Base-by-base conservation (phyloP, 192 early-diverging fungal species). In the Podila minutissima region DNA sequence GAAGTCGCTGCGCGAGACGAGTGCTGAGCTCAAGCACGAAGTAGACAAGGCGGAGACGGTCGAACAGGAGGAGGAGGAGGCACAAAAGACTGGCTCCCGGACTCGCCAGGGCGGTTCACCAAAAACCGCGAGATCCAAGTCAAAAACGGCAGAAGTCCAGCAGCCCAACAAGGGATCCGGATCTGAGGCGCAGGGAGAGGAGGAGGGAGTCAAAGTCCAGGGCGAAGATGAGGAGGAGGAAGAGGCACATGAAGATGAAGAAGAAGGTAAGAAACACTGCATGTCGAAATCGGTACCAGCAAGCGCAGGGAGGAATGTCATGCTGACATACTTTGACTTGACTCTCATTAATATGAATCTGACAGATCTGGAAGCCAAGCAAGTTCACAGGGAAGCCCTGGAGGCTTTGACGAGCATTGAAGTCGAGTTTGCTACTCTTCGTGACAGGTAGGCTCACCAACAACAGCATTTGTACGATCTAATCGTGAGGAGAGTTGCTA, bases 331-430 rank as follows among this genome's bases (percentile, higher is more conserved):
- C 12, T 41, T 17, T 15, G 41, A 41, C 8, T 41, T 12, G 9
- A 46, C 41, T 46, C 15, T 46, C 3, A 12, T 46, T 46, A 20
- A 28, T 53, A 12, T 64, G 2, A 59, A 46, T 0, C 41, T 10
- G 41, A 46, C 82, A 72, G 88, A 88, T 71, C 46, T 61, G n/a
- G 84, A 89, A 37, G 78, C 77, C 64, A 83, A 88, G 66, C 71
- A 73, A 32, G 49, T 70, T 29, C 88, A 87, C 69, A 84, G 83
- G 66, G 87, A 86, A 53, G 88, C 88, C 17, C 59, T 88, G 59
- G 73, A 87, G 4, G 85, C 87, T 3, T 69, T 89, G 50, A 88
- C 85, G 7, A 83, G 82, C 66, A 89, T 89, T 46, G 88, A 89
- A 67, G 58, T 88, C 19, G 88, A 88, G 49, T 89, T 89, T 74